Conservation (phyloP, 371 early-diverging fungal species). For the Mortierella sp. region DNA sequence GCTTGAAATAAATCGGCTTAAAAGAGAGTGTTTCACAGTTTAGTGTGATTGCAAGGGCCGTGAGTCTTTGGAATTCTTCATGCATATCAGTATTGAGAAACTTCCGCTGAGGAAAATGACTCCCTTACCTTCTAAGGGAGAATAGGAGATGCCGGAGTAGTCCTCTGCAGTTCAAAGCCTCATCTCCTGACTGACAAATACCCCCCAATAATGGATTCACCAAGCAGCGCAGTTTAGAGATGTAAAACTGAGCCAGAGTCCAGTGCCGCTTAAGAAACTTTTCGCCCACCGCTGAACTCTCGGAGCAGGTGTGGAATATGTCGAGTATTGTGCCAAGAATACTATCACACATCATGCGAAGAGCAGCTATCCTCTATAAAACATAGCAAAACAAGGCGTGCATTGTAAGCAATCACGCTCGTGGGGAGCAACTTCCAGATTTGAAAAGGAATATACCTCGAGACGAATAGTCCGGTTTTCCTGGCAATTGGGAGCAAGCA, state of each 20-base stretch:
- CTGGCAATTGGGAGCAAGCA: conserved; percentile 32
- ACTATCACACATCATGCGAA: conserved; percentile 26
- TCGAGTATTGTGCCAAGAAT: conserved; percentile 22
- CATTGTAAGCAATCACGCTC: not conserved
- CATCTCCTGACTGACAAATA: conserved; percentile 9
- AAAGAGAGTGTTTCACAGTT: too few species aligned
- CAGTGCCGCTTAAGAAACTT: conserved; percentile 18
- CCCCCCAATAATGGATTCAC: conserved; percentile 14
- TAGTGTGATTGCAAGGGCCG: too few species aligned
- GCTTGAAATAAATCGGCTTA: conserved; percentile 34
- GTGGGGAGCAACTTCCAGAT: too few species aligned
- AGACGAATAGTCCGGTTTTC: conserved; percentile 15
- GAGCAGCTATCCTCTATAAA: conserved; percentile 5
- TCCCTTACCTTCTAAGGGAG: conserved; percentile 35
- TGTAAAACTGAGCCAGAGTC: conserved; percentile 33
- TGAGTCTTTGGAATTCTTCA: not conserved
- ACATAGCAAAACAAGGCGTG: not conserved
- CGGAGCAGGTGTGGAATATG: conserved; percentile 7
- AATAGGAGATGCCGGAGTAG: conserved; percentile 23
- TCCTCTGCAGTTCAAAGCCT: conserved; percentile 15
- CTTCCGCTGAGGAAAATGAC: too few species aligned
- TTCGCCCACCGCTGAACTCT: conserved; percentile 5
- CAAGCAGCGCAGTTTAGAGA: conserved; percentile 11
- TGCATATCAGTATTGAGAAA: too few species aligned
- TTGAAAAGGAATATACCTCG: conserved; percentile 33